phyloP scores from a whole-genome alignment of 257 asterid species.

The Solanum phureja region DNA sequence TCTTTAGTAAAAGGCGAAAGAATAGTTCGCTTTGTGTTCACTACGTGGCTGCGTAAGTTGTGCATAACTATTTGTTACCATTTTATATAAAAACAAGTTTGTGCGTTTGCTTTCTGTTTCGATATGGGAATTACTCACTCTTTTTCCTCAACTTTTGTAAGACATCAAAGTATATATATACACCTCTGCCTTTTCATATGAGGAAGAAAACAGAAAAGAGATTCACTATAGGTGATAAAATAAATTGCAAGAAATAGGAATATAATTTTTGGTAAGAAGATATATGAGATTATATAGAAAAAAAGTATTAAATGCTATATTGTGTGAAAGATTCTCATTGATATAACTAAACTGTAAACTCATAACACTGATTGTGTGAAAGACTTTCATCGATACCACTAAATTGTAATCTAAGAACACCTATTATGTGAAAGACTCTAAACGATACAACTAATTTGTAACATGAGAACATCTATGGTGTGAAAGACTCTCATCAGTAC shows the following conservation, averaged over 20 bases:
- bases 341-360: neutral
- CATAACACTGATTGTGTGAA: neutral
- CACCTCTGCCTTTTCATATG: neutral
- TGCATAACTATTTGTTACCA: accelerated
- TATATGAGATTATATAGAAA: neutral
- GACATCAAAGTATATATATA: neutral
- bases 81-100: neutral
- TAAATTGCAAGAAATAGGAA: neutral
- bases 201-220: neutral
- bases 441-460: neutral
- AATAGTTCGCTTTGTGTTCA: neutral
- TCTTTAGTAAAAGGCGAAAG: too few species aligned
- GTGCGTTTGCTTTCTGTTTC: neutral
- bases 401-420: neutral
- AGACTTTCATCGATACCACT: neutral
- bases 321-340: neutral
- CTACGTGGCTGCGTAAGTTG: neutral
- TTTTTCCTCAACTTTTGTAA: neutral
- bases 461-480: neutral
- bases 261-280: neutral
- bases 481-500: neutral
- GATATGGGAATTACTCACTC: neutral
- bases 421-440: neutral
- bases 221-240: neutral
- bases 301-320: neutral